phyloP scores from a whole-genome alignment of 108 stramenopile species.

The Discostella pseudostelligera region DNA sequence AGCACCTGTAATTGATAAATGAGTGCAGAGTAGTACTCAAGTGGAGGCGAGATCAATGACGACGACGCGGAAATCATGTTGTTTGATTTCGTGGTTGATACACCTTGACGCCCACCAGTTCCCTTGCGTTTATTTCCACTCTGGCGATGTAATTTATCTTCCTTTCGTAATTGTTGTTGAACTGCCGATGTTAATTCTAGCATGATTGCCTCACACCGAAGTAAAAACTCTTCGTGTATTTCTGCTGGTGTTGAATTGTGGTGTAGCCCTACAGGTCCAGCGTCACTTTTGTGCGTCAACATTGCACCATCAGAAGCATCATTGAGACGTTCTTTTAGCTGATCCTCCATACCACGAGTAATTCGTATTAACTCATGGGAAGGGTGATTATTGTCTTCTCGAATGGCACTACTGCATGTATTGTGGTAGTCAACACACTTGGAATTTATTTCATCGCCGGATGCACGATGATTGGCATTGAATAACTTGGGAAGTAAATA shows the following conservation, averaged over 20 bases:
- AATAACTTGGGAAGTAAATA: slow-evolving; percentile 32
- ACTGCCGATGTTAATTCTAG: slow-evolving; percentile 37
- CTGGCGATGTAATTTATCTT: slow-evolving; percentile 7
- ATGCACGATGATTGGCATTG: neutral
- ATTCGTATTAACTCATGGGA: slow-evolving; percentile 32
- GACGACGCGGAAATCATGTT: neutral
- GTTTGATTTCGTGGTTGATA: neutral
- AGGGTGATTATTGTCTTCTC: slow-evolving; percentile 11
- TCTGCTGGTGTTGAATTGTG: slow-evolving; percentile 2
- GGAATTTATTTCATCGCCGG: no score
- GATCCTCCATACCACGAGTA: slow-evolving; percentile 18
- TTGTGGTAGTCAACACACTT: neutral
- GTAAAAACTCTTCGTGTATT: slow-evolving; percentile 40
- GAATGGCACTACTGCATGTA: neutral
- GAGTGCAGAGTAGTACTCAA: slow-evolving; percentile 38
- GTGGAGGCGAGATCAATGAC: slow-evolving; percentile 19
- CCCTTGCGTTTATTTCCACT: slow-evolving; percentile 4
- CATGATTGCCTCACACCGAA: slow-evolving; percentile 37
- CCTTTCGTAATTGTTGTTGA: slow-evolving; percentile 34
- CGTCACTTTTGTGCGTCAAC: neutral
- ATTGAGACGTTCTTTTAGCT: slow-evolving; percentile 37
- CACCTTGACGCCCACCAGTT: neutral
- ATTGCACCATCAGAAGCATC: slow-evolving; percentile 43
- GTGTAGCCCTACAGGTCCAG: neutral
- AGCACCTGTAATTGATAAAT: slow-evolving; percentile 29